Evolutionary conservation across 495 filamentous ascomycete species (phyloP), one percentile per base, ranked within the genome.

Genomic region (Talaromyces proteolyticus): DNA sequence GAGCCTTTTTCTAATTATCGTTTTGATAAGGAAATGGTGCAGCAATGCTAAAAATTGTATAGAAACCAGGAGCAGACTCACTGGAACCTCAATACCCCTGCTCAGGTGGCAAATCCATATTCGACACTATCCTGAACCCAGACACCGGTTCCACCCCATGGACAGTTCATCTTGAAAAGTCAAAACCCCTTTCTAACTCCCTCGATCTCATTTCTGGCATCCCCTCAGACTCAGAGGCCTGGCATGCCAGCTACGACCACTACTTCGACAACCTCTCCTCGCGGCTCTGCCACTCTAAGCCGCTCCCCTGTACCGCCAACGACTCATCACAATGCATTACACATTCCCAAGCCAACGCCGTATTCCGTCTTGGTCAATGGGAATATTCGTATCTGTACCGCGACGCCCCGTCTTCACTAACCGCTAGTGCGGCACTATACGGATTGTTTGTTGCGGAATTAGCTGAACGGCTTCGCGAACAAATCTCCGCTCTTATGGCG

Each of bases 261-360:
- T 88, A 87, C 61, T 88, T 79, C 59, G 86, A 89, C 58, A 87
- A 85, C 47, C 73, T 89, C 18, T 84, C 80, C 6, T 77, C 84
- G 2, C 74, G 84, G 6, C 78, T 84, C 47, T 89, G 86, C 55
- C 82, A 88, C 49, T 57, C 54, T 24, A 81, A 82, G 51, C 75
- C 81, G 0, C 69, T 87, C 1, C 84, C 85, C 0, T 87, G 83
- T 57, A 73, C 74, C 3, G 55, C 71, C 12, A 61, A 58, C 23
- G 67, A 79, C 48, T 56, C 67, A 6, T 67, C 57, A 5, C 67
- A 64, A 11, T 88, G 85, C 63, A 62, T 88, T 11, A 77, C 77
- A 12, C 73, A 75, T 53, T 58, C 62, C 0, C 61, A 73, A 26
- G 80, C 81, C 2, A 66, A 87, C 50, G 59, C 70, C 24, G 85